Conservation (phyloP, 78 protist genomes). For the Pelomyxa schiedti region DNA sequence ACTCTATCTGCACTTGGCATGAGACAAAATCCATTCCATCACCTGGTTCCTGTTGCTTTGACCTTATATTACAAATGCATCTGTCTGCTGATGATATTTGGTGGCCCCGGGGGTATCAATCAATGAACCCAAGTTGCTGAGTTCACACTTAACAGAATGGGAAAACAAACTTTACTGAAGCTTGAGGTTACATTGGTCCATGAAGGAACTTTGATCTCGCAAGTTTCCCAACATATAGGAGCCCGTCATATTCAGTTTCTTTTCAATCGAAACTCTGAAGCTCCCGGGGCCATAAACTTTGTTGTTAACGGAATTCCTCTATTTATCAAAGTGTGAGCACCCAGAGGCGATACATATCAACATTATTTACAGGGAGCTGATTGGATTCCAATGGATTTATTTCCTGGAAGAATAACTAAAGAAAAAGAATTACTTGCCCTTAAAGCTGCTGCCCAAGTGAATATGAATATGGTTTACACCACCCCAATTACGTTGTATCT, state of each 20-base stretch:
- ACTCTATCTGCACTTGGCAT: not conserved
- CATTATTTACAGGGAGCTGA: constrained; percentile 46
- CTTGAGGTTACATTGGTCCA: not conserved
- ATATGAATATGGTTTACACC: no score
- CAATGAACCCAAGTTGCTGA: no score
- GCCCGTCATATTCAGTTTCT: not conserved
- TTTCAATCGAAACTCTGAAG: not conserved
- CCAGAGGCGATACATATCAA: no score
- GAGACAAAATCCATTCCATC: not conserved
- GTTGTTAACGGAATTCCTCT: not conserved
- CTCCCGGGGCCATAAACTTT: not conserved
- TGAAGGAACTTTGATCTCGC: not conserved
- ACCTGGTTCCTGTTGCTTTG: not conserved
- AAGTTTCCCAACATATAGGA: not conserved
- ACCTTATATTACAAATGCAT: not conserved
- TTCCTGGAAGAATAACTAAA: constrained; percentile 11
- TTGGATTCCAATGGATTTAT: constrained; percentile 47
- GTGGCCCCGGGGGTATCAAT: not conserved
- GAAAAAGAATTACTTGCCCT: no score
- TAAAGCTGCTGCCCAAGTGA: no score
- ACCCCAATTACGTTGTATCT: no score
- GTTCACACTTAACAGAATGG: no score
- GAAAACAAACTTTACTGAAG: not conserved
- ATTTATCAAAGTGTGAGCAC: no score
- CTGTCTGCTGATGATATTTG: not conserved